Evolutionary conservation across 352 stramenopile genomes (phyloP), one percentile per base, ranked within the genome.

Genomic region (Phytophthora podocarpi): DNA sequence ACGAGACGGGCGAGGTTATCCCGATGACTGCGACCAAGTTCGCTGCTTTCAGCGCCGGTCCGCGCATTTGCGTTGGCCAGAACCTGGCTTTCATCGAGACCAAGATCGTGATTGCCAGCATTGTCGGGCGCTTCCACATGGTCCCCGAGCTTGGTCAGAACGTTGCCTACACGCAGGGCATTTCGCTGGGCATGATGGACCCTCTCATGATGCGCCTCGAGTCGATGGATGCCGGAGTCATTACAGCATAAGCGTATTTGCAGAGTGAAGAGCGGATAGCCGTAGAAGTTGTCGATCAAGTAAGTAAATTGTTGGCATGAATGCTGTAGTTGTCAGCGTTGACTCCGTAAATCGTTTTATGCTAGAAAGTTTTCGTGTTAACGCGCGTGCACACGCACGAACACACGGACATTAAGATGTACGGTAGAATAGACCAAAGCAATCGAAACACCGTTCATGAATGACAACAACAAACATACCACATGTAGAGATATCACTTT

Each of bases 141-240:
- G 55, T 58, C 1, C 82, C 76, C 23, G 72, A 85, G 23, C 79
- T 76, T 18, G 76, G 80, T 9, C 67, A 88, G 37, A 74, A 85
- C 26, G 84, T 91, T 27, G 76, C 75, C 12, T 88, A 88, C 71
- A 89, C 82, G 40, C 67, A 81, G 58, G 72, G 82, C 45, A 87
- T 91, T 64, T 82, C 79, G 1, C 73, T 88, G 1, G 51, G 78
- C 15, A 70, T 81, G 57, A 69, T 74, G 69, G 39, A 71, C 13
- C 64, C 68, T 48, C 50, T 77, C 24, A 55, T 62, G 31, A 71
- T 76, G 49, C 52, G 52, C 9, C 36, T 68, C 4, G 46, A 68
- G 30, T 4, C 59, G n/a, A 45, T 68, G 40, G 11, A 31, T 28
- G 15, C 31, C 18, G 26, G 3, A 4, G n/a, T 21, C 9, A 10